These are phyloP conservation scores for Solanum dulcamara DNA, from an alignment of 257 asterid genomes.

Conservation along the genomic window DNA sequence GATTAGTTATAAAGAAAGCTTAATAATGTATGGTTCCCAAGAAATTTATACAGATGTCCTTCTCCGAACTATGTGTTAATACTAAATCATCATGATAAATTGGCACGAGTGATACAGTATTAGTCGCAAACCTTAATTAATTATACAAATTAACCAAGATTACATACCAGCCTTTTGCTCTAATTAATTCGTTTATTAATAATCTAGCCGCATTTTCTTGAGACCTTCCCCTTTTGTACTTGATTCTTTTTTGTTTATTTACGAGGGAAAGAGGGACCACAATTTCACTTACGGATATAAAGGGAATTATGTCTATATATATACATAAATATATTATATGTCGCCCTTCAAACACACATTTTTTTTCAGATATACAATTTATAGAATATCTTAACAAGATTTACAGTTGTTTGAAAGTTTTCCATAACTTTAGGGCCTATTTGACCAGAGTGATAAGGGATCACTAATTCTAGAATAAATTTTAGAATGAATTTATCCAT, in stretches of 20 bases:
- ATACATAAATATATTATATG: neutral
- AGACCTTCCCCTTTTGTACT: conserved; percentile 14
- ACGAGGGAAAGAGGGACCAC: conserved; percentile 39
- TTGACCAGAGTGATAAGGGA: too few relatives aligned
- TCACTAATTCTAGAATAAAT: too few relatives aligned
- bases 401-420: neutral
- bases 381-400: neutral
- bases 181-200: neutral
- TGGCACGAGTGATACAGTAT: neutral
- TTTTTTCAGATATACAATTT: neutral
- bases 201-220: conserved; percentile 27
- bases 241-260: neutral
- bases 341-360: neutral
- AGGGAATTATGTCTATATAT: neutral
- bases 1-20: neutral
- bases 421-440: neutral
- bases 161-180: conserved; percentile 20
- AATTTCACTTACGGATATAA: conserved; percentile 21
- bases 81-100: neutral
- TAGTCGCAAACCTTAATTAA: neutral
- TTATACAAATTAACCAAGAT: conserved; percentile 1
- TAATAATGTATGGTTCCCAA: neutral
- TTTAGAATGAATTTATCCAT: too few relatives aligned
- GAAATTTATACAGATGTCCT: neutral
- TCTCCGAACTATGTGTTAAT: conserved; percentile 1